Base-by-base conservation (phyloP, 495 filamentous ascomycete genomes). In the Tuber calosporum region DNA sequence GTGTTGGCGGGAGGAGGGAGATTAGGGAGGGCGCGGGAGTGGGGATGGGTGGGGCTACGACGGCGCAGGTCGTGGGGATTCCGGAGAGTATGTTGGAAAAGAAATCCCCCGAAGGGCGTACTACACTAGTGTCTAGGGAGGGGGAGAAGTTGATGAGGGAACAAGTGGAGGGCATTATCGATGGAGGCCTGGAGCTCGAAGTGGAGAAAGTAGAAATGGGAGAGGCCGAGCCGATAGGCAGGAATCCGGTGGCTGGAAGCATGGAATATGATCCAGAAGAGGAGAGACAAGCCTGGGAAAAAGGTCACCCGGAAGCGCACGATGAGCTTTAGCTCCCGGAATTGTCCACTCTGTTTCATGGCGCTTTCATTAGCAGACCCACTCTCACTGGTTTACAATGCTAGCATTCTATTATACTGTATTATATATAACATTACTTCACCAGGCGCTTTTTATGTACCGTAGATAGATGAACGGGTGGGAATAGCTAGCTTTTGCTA, bases 151-250 rank as follows among this genome's bases (percentile, higher is more conserved):
- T 82, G 37, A 79, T 86, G 78, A 82, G 84, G 39, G 86, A 86
- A 62, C 82, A 84, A 67, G 82, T 89, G 4, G 86, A 82, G 40
- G 83, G 78, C 79, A 87, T 88, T 26, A 84, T 88, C 53, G 84
- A 87, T 68, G 84, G 85, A 67, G 72, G 72, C n/a, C 66, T 74
- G 36, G 71, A 67, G 37, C 37, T 53, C 4, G 22, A 39, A 22
- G 69, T 77, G 68, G 68, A 73, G 19, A 71, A 74, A 48, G 69
- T 36, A 40, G 58, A 68, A n/a, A 39, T 34, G 72, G 48, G 30
- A 38, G 72, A 36, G 17, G n/a, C 20, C 3, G 42, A 74, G 19
- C 39, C 67, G 1, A 42, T 66, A 22, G 26, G 4, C 9, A 69
- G 20, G 38, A 73, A 71, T 34, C 41, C 72, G 7, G 71, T 71